These are phyloP conservation scores for Atalantia buxifolia DNA, from an alignment of 345 rosid genomes.

Conservation along the genomic window DNA sequence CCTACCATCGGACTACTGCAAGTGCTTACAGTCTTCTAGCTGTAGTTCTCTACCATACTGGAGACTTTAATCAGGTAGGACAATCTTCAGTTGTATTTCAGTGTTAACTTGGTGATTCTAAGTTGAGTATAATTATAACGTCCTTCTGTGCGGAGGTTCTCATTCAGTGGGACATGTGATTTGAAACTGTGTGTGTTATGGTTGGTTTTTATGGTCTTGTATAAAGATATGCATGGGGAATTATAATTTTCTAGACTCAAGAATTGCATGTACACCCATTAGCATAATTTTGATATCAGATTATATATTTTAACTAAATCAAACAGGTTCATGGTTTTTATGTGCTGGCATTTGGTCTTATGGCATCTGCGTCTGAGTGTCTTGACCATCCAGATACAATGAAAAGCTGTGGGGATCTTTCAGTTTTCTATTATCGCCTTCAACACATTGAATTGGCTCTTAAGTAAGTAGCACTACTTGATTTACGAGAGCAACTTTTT, in stretches of 20 bases:
- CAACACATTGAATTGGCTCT: constrained; percentile 70
- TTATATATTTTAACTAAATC: background rate
- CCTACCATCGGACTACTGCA: too few species aligned
- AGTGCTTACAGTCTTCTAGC: too few species aligned
- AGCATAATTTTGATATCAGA: background rate
- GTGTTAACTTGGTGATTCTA: too few species aligned
- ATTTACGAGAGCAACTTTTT: background rate
- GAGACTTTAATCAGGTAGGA: too few species aligned
- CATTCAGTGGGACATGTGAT: too few species aligned
- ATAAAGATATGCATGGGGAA: background rate
- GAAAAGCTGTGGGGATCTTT: constrained; percentile 77
- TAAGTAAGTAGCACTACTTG: constrained; percentile 44
- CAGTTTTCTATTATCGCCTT: constrained; percentile 71
- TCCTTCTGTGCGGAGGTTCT: too few species aligned
- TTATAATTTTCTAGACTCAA: background rate
- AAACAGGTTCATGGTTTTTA: background rate
- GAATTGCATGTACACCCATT: background rate
- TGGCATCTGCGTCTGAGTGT: background rate
- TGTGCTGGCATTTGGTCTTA: constrained; percentile 1
- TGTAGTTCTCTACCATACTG: too few species aligned
- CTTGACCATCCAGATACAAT: constrained; percentile 89
- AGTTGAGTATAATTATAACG: too few species aligned
- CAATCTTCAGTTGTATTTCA: too few species aligned
- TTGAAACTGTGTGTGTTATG: background rate
- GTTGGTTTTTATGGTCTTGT: background rate